phyloP scores from a whole-genome alignment of 768 basidiomycete species.

The Phlegmacium glaucopus region DNA sequence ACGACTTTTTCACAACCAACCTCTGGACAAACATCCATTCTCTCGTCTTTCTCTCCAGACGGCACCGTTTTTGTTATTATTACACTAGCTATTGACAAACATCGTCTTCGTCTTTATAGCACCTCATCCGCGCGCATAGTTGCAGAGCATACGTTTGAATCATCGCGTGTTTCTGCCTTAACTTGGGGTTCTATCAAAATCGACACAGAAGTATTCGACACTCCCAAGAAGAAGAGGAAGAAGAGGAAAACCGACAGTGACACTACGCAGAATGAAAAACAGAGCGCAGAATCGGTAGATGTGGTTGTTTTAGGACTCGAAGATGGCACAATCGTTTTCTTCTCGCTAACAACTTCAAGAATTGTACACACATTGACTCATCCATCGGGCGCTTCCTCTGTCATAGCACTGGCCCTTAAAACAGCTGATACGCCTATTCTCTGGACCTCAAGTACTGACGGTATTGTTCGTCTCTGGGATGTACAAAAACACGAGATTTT shows the following conservation, averaged over 20 bases:
- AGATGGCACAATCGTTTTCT: constrained; percentile 55
- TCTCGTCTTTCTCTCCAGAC: constrained; percentile 59
- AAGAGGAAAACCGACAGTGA: constrained; percentile 46
- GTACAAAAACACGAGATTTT: constrained; percentile 44
- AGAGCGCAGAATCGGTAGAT: constrained; percentile 26
- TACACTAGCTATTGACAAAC: constrained; percentile 68
- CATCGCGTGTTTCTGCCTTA: constrained; percentile 51
- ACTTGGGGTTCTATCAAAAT: constrained; percentile 45
- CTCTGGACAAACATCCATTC: constrained; percentile 42
- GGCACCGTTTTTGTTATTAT: constrained; percentile 56
- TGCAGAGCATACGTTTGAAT: constrained; percentile 56
- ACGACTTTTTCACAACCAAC: constrained; percentile 57
- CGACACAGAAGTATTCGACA: constrained; percentile 20
- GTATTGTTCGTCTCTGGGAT: constrained; percentile 57
- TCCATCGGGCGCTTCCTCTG: constrained; percentile 48
- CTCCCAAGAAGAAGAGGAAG: constrained; percentile 53
- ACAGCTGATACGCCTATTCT: constrained; percentile 31
- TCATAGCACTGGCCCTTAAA: constrained; percentile 44
- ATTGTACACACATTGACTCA: constrained; percentile 54
- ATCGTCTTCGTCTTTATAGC: constrained; percentile 64
- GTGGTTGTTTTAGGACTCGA: constrained; percentile 58
- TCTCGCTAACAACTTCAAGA: constrained; percentile 59
- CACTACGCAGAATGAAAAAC: constrained; percentile 19
- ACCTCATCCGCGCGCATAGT: constrained; percentile 50
- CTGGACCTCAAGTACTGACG: constrained; percentile 60